Conservation (phyloP, 1,284 basidiomycete genomes). For the Sparassis latifolia region DNA sequence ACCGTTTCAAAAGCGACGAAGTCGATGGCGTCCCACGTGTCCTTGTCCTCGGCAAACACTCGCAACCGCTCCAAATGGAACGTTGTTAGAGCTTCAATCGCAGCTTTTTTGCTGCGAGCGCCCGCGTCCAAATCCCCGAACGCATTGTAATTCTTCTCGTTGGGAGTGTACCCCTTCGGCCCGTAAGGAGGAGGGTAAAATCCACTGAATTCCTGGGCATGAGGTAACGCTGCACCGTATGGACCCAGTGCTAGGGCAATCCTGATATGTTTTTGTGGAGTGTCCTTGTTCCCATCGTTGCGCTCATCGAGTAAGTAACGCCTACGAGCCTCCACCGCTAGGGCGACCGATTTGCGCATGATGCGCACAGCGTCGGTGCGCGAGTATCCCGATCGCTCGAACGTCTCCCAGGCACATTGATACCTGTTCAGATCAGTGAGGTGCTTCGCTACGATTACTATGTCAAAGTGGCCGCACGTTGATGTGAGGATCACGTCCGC, state of each 20-base stretch:
- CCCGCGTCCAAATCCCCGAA: constrained; percentile 31
- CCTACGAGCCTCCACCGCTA: constrained; percentile 43
- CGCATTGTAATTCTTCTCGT: constrained; percentile 33
- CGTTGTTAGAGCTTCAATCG: constrained; percentile 46
- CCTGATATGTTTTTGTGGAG: constrained; percentile 18
- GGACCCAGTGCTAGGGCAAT: constrained; percentile 72
- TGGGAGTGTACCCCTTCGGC: constrained; percentile 36
- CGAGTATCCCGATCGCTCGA: constrained; percentile 45
- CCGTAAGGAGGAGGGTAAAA: constrained; percentile 74
- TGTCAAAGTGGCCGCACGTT: constrained; percentile 38
- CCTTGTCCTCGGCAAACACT: constrained; percentile 41
- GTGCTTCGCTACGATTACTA: neutral
- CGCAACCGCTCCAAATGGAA: constrained; percentile 67
- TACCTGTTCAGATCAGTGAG: constrained; percentile 37
- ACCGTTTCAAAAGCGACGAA: constrained; percentile 78
- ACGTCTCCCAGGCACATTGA: constrained; percentile 54
- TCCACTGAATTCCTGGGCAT: constrained; percentile 70
- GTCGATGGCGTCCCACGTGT: constrained; percentile 54
- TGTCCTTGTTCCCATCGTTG: neutral
- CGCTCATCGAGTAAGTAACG: constrained; percentile 25
- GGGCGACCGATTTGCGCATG: constrained; percentile 50
- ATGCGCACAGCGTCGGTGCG: constrained; percentile 34
- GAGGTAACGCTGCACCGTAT: constrained; percentile 61
- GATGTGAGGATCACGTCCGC: constrained; percentile 55
- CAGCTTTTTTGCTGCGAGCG: constrained; percentile 23